A percentile compares a stretch with the other conserved stretches of the same genome.
phyloP scores from a whole-genome alignment of 768 basidiomycete species.

The Leucocoprinus leucothites region DNA sequence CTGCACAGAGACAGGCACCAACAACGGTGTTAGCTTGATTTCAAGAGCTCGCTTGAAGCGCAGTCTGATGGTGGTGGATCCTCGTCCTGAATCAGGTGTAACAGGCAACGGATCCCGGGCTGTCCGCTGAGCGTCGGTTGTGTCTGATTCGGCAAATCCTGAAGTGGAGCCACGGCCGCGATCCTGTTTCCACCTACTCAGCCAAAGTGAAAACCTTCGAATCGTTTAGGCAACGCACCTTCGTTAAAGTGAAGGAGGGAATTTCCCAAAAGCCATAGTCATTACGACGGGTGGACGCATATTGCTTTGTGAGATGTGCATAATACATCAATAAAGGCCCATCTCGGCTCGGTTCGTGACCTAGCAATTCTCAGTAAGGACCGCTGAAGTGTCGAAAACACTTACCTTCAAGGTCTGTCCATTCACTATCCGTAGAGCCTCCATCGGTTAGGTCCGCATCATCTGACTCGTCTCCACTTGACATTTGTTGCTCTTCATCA shows the following conservation, averaged over 20 bases:
- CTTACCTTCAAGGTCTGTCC: conserved; percentile 45
- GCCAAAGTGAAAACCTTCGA: conserved; percentile 16
- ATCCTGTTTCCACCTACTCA: not conserved
- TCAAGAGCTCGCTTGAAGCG: conserved; percentile 33
- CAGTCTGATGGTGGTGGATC: conserved; percentile 39
- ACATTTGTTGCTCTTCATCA: conserved; percentile 45
- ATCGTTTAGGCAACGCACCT: conserved; percentile 30
- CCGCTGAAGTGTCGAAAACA: not conserved
- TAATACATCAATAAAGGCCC: conserved; percentile 41
- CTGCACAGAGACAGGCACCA: conserved; percentile 37
- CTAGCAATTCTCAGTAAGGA: not conserved
- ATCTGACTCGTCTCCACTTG: conserved; percentile 79
- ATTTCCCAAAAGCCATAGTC: conserved; percentile 42
- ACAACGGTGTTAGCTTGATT: conserved; percentile 54
- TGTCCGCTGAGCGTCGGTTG: not conserved
- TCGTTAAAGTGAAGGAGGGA: conserved; percentile 41
- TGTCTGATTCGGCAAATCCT: not conserved
- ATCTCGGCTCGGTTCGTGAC: conserved; percentile 12
- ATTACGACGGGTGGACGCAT: conserved; percentile 30
- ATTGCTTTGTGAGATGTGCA: conserved; percentile 45
- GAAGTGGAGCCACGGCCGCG: not conserved
- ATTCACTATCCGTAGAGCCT: conserved; percentile 44
- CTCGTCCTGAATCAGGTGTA: conserved; percentile 20
- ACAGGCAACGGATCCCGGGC: conserved; percentile 1
- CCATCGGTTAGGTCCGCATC: conserved; percentile 64